These are phyloP conservation scores for Scheffersomyces ergatensis DNA, from an alignment of 805 yeast species.

Conservation along the genomic window DNA sequence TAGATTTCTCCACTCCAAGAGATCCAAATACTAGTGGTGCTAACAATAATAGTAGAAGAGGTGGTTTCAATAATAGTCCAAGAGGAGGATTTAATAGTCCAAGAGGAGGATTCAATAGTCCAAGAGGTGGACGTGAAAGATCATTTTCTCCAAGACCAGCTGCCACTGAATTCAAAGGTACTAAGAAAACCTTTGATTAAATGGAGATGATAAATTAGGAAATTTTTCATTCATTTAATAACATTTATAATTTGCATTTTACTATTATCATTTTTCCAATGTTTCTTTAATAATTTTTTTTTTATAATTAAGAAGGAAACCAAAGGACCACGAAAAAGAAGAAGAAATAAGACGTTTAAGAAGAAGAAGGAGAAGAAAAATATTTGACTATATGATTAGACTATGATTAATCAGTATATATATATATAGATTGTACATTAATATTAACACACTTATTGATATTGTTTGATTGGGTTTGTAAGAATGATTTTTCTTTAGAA, in stretches of 20 bases:
- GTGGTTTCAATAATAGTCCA: conserved; percentile 28
- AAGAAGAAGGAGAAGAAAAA: no score
- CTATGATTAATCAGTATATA: not conserved
- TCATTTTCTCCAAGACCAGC: conserved; percentile 62
- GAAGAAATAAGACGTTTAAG: no score
- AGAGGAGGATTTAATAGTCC: conserved; percentile 38
- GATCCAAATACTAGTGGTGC: conserved; percentile 41
- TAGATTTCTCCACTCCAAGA: conserved; percentile 92
- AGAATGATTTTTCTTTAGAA: no score
- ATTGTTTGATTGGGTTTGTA: no score
- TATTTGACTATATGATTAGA: no score
- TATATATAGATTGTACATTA: not conserved
- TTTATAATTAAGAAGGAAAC: no score
- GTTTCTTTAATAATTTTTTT: not conserved
- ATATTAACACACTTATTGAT: not conserved
- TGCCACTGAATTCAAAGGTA: conserved; percentile 74
- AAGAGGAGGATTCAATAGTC: conserved; percentile 38
- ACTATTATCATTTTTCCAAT: not conserved
- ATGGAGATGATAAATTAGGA: not conserved
- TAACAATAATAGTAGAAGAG: conserved; percentile 24
- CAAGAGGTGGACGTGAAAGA: conserved; percentile 40
- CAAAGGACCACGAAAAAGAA: no score
- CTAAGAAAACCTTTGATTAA: conserved; percentile 79
- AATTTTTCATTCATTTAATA: not conserved
- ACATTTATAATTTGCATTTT: not conserved